These are phyloP conservation scores for Aspergillus hancockii DNA, from an alignment of 495 filamentous ascomycete genomes.

Conservation along the genomic window DNA sequence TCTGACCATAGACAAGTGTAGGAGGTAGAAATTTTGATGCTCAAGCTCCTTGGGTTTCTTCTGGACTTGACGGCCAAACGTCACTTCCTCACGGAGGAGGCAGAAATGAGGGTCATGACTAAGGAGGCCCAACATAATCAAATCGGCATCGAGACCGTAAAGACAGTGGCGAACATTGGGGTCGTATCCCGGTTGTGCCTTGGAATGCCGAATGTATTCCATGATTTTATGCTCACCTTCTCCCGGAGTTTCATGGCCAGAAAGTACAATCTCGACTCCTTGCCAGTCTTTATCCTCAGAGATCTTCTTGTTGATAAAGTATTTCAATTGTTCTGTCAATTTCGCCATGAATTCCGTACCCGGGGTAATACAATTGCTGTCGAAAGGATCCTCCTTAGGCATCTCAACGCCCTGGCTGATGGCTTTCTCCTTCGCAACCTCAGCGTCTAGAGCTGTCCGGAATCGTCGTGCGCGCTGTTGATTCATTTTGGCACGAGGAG, in stretches of 20 bases:
- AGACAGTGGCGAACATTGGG: conserved; percentile 97
- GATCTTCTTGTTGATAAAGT: conserved; percentile 98
- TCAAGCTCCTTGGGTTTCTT: conserved; percentile 93
- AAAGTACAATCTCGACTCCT: conserved; percentile 90
- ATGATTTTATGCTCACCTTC: conserved; percentile 99
- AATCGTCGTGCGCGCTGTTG: conserved; percentile 96
- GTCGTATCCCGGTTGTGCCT: conserved; percentile 90
- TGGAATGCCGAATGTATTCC: conserved; percentile 97
- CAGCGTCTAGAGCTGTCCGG: conserved; percentile 88
- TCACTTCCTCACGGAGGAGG: conserved; percentile 95
- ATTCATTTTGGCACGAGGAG: conserved; percentile 99
- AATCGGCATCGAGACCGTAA: conserved; percentile 95
- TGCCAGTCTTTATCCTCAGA: conserved; percentile 98
- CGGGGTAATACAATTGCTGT: conserved; percentile 99
- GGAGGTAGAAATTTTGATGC: conserved; percentile 97
- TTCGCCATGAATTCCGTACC: conserved; percentile 98
- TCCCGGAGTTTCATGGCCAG: conserved; percentile 97
- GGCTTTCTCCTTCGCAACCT: conserved; percentile 86
- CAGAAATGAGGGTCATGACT: conserved; percentile 99
- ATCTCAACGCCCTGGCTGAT: conserved; percentile 84
- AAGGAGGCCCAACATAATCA: conserved; percentile 96
- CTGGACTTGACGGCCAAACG: conserved; percentile 83
- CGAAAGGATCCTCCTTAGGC: conserved; percentile 93
- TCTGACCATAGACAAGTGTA: conserved; percentile 95
- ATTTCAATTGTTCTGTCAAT: conserved; percentile 90